Base-by-base conservation (phyloP, 2,329 filamentous ascomycete genomes). In the Aspergillus quadricinctus region DNA sequence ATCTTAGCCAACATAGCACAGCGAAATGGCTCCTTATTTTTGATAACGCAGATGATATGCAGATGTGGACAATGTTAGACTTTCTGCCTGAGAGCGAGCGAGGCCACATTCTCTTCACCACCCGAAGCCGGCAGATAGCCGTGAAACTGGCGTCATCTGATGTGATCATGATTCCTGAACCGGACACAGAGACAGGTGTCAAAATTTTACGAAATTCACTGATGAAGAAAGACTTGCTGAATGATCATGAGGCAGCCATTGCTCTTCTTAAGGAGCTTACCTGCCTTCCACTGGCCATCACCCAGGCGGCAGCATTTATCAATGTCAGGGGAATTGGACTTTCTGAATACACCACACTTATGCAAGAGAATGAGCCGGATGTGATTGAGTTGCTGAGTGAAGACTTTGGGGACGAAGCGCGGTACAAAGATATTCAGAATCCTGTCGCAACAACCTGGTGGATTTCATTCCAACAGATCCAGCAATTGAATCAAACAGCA, bases 391-490 rank as follows among this genome's bases (percentile, higher is more conserved):
- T 59, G 3, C 17, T 51, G 25, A 55, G 52, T 35, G 46, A 23
- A n/a, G n/a, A 59, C 21, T 75, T 75, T 49, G 58, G 66, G 23
- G 72, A 76, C 57, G 41, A 54, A 11, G 59, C 55, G 25, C 65
- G 70, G 46, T 71, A 75, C 51, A 50, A 35, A 3, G 56, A 66
- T 8, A 54, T 66, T 11, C 59, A 61, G 40, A 74, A 72, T 55
- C 60, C 73, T 3, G 63, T 77, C 19, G 66, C 68, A 10, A 71
- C 61, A 2, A 59, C 50, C 29, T 77, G 70, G 72, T 60, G 66
- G 6, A 69, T 76, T 28, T 72, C 71, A 4, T 74, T 76, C 48
- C 54, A 71, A 9, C 64, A 72, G 41, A 74, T 76, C 28, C 64
- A 54, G 19, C 46, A 56, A 21, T 43, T 55, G 23, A 59, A 75